Percentiles rank a stretch among this genome's conserved stretches.
Conservation (phyloP, 2,329 filamentous ascomycete genomes). For the Fusarium sp. region DNA sequence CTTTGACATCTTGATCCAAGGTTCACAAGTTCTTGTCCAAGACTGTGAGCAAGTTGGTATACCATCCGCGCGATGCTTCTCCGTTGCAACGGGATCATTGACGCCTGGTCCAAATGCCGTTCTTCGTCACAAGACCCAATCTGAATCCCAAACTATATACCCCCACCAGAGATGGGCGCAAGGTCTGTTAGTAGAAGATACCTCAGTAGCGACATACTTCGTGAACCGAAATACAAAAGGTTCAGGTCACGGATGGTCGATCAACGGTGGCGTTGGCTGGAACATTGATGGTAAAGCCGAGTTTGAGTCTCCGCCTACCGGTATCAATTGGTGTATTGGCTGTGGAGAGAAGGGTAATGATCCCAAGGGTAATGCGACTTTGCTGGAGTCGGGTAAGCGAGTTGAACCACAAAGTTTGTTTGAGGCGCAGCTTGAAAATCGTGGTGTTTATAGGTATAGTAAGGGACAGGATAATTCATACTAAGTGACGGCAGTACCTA, state of each 20-base stretch:
- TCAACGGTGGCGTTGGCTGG: constrained; percentile 43
- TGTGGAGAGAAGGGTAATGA: background rate
- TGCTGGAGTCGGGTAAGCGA: background rate
- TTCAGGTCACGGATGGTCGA: constrained; percentile 41
- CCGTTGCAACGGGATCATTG: constrained; percentile 30
- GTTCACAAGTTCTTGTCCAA: constrained; percentile 35
- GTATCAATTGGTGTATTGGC: constrained; percentile 42
- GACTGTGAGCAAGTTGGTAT: constrained; percentile 34
- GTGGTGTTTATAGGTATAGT: constrained; percentile 4
- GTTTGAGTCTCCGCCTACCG: constrained; percentile 37
- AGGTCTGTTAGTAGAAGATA: constrained; percentile 38
- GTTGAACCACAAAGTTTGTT: constrained; percentile 37
- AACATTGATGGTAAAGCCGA: constrained; percentile 20
- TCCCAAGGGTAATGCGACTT: constrained; percentile 22
- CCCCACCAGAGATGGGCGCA: constrained; percentile 43
- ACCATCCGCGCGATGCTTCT: constrained; percentile 24
- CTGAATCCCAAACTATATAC: constrained; percentile 34
- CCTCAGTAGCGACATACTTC: constrained; percentile 9
- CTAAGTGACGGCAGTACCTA: background rate
- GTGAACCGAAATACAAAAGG: constrained; percentile 27
- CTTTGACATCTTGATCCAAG: constrained; percentile 32
- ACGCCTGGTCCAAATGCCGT: constrained; percentile 39
- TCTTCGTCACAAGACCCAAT: constrained; percentile 27
- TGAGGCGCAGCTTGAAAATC: constrained; percentile 14
- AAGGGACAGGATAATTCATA: background rate